Base-by-base conservation (phyloP, 495 filamentous ascomycete species). In the Aspergillus steynii region DNA sequence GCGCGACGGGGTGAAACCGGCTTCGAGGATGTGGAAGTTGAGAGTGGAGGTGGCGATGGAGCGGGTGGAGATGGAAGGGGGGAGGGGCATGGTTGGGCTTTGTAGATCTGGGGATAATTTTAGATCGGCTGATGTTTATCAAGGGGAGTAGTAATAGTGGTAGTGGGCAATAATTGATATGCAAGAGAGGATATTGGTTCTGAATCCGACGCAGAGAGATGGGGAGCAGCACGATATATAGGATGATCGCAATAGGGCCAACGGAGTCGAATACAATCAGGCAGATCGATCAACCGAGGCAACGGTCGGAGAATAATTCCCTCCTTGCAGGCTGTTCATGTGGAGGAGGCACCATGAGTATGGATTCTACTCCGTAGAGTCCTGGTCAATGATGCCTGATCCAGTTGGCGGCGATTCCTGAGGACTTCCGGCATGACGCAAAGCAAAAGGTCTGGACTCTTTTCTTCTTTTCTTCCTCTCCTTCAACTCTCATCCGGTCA, bases 1-100 rank as follows among this genome's bases (percentile, higher is more conserved):
- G 37, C 10, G 37, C 37, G 37, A 42, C 9, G 61, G 65, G 52
- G 68, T 62, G 31, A 54, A 50, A 29, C 84, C 85, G 20, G 85
- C 76, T 65, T 83, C 81, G 31, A 90, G 76, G 58, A 87, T 68
- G 74, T 90, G 87, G 73, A 83, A 79, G 55, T 71, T 77, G 64
- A 86, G 72, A 59, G 79, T 80, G 46, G 31, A 50, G 32, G 58
- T 53, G 32, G 58, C 26, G 25, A 56, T 48, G n/a, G n/a, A 12
- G 34, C 54, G 54, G 54, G 54, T 29, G 20, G 37, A 45, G 34
- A 56, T 28, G 15, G 7, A 9, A 6, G 20, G 20, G 42, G 54
- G 25, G 20, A 56, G 34, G 34, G 54, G 34, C n/a, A 56, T 37
- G 27, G 20, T 32, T 28, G 34, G 32, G 15, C 8, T 14, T 20